Base-by-base conservation (phyloP, 352 stramenopile genomes). In the Globisporangium spinosum region DNA sequence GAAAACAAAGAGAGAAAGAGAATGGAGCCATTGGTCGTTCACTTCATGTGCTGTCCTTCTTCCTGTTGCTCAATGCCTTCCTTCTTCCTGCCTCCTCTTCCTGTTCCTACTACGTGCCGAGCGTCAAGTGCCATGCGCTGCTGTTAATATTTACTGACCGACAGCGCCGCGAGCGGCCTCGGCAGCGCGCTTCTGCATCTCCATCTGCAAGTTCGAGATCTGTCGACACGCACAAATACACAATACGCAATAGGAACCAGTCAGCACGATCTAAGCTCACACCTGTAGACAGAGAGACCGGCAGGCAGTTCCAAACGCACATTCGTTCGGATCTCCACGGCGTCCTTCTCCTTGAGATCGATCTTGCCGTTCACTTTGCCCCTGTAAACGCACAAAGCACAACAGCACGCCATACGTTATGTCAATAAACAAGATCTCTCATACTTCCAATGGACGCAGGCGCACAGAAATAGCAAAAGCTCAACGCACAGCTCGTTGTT, bases 331-430 rank as follows among this genome's bases (percentile, higher is more conserved):
- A 98, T 93, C 67, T 91, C 85, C 32, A 94, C 76, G 34, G 86
- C 90, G 59, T 97, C 83, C 68, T 96, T 94, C 80, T 98, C 91
- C 73, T 97, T 97, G 51, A 77, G 75, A 40, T 94, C 85, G 65
- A 95, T 91, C 79, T 95, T 94, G 59, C 75, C 76, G 64, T 89
- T 94, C 35, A 96, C 85, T 63, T 97, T 97, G 72, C 86, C 80
- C 34, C 89, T 97, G 70, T 65, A 2, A 5, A 71, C 25, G 22
- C 49, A 43, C 35, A 25, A n/a, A 54, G 2, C 2, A 12, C 15
- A 51, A 4, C 9, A 15, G 8, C 47, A 60, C 29, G 29, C 54
- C 15, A 25, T 17, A 67, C 25, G 22, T 2, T 15, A 20, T 57
- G 29, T 20, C n/a, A 12, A 29, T 20, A 13, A 32, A 2, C 38